A percentile compares a stretch with the other conserved stretches of the same genome.
phyloP scores from a whole-genome alignment of 352 stramenopile species.

The Pythium chondricola region DNA sequence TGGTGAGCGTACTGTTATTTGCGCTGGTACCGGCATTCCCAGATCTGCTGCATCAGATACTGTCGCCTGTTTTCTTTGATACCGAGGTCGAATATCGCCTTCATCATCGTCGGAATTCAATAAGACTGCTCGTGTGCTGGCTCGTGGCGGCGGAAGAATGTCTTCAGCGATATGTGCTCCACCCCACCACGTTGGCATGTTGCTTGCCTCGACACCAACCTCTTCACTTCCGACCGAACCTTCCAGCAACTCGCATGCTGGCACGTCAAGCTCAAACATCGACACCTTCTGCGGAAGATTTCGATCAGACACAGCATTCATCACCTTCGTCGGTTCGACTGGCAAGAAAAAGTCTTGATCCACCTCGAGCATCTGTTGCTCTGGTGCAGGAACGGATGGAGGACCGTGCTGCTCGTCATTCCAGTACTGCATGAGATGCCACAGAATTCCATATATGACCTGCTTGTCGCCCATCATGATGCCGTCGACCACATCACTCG shows the following conservation, averaged over 20 bases:
- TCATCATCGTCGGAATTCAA: background rate
- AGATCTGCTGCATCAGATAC: background rate
- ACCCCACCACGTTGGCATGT: background rate
- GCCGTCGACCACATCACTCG: slow-evolving; percentile 22
- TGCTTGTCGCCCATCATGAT: slow-evolving; percentile 43
- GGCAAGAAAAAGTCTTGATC: too few species aligned
- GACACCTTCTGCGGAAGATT: background rate
- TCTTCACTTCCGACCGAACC: background rate
- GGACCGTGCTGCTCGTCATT: background rate
- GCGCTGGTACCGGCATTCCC: background rate
- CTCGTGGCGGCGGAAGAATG: background rate
- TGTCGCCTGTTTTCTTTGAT: background rate
- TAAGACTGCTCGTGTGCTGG: background rate
- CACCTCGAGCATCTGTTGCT: background rate
- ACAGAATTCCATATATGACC: slow-evolving; percentile 38
- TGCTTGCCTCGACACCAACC: background rate
- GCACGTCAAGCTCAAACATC: background rate
- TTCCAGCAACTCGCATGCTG: background rate
- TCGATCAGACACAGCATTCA: background rate
- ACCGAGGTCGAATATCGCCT: background rate
- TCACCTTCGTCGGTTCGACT: background rate
- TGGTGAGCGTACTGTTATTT: background rate
- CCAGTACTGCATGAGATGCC: slow-evolving; percentile 40
- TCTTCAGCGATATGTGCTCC: background rate
- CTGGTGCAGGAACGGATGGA: background rate